Percentiles rank a stretch among this genome's conserved stretches.
phyloP scores from a whole-genome alignment of 441 rosid species.

The Syzygium syzygioides region DNA sequence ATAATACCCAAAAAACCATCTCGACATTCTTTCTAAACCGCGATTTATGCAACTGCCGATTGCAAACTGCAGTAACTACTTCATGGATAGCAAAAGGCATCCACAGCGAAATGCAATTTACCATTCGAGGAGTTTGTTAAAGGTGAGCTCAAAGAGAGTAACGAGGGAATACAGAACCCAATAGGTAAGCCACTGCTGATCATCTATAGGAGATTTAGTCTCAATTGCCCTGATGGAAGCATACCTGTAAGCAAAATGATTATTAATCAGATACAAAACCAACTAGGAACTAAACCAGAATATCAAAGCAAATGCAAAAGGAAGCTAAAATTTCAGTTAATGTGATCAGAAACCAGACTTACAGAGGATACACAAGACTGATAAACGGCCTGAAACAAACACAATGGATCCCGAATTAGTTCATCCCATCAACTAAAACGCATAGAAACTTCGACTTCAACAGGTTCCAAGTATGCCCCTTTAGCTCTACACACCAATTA shows the following conservation, averaged over 20 bases:
- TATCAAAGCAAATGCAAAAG: neutral
- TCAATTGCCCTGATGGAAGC: constrained; percentile 90
- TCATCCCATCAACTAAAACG: neutral
- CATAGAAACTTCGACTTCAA: constrained; percentile 1
- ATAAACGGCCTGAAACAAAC: constrained; percentile 73
- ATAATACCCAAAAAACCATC: neutral
- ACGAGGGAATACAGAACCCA: constrained; percentile 92
- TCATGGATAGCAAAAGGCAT: neutral
- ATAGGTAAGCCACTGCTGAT: constrained; percentile 93
- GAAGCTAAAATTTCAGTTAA: neutral
- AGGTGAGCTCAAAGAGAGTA: constrained; percentile 83
- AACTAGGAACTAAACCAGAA: neutral
- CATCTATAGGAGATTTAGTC: constrained; percentile 78
- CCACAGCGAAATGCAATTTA: constrained; percentile 12
- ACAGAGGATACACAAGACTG: constrained; percentile 92
- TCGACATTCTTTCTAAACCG: neutral
- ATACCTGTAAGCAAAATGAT: constrained; percentile 40
- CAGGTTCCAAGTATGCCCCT: neutral
- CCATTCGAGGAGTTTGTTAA: constrained; percentile 81
- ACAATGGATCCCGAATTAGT: constrained; percentile 10
- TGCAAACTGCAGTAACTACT: neutral
- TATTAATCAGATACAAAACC: neutral
- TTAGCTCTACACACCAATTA: neutral
- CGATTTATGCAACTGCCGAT: neutral
- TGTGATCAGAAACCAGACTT: constrained; percentile 28